Evolutionary conservation across 345 rosid species (phyloP), one percentile per base, ranked within the genome.

Genomic region (Lumnitzera racemosa): DNA sequence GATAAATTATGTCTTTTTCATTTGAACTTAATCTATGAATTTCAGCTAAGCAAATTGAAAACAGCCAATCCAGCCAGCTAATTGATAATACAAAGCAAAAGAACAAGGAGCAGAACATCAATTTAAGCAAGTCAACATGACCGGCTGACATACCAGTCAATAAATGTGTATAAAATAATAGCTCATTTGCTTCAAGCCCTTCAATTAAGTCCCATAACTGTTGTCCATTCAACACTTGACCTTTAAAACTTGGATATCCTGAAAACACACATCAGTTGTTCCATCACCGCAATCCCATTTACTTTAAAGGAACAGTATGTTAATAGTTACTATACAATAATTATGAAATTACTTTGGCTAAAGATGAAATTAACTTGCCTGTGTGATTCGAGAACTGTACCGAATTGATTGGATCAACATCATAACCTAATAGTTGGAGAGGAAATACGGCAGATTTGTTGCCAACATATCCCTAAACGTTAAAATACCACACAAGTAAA

Each of bases 331-430:
- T 61, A 74, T 69, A 24, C 16, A 63, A 58, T 54, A 62, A 36
- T 36, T 36, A 36, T 36, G 43, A 36, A 36, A 5, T 5, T 9
- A 36, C 43, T 36, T 36, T 36, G 65, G 73, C 55, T 62, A 67
- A 52, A 68, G 76, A 58, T 53, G 47, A 67, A 69, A 76, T 70
- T 75, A 67, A 75, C 78, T 79, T 80, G 83, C 99, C 99, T 63
- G 99, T 94, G 73, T 90, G 99, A 64, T 94, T 94, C 3, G 99
- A 94, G 79, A 94, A 90, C 71, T 94, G 99, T 20, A 94, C 99
- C 1, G 99, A 94, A 78, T 94, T 84, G 58, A 94, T 80, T 17
- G 99, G 97, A 76, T 94, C 97, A 61, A 94, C 96, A 76, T 94
- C 99, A 66, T 78, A 94, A 48, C 99, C 99, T 77, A 94, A 70